phyloP scores from a whole-genome alignment of 495 filamentous ascomycete species.

The Podospora australis region DNA sequence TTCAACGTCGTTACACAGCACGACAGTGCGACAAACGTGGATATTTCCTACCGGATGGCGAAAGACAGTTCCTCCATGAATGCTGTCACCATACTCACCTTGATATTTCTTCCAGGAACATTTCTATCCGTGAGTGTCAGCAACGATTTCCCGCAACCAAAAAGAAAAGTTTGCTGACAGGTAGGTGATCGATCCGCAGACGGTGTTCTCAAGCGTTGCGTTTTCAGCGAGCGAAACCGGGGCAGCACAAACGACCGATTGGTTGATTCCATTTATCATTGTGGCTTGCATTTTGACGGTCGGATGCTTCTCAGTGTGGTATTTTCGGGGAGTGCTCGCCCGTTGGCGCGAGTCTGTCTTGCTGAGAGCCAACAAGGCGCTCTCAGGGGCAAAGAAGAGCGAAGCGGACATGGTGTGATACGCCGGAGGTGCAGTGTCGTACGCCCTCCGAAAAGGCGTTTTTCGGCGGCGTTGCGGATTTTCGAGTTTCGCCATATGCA shows the following conservation, averaged over 20 bases:
- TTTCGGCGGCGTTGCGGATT: background rate
- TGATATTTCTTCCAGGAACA: conserved; percentile 7
- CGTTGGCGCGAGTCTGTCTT: background rate
- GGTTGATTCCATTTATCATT: background rate
- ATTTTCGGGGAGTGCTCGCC: background rate
- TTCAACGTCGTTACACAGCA: conserved; percentile 7
- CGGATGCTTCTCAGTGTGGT: background rate
- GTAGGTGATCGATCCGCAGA: background rate
- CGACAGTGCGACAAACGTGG: conserved; percentile 4
- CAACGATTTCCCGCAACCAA: too few relatives aligned
- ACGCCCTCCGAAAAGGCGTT: background rate
- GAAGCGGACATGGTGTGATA: background rate
- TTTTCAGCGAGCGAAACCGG: background rate
- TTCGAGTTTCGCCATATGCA: too few relatives aligned
- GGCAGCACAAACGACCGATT: background rate
- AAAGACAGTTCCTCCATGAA: conserved; percentile 8
- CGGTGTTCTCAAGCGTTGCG: background rate
- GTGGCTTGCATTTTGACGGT: background rate
- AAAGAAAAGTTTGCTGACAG: conserved; percentile 1
- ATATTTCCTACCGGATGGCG: conserved; percentile 4
- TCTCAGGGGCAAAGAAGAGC: background rate
- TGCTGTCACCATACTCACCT: conserved; percentile 3
- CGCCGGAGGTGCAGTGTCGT: background rate
- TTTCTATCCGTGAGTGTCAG: background rate
- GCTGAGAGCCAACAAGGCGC: background rate